Evolutionary conservation across 73 alveolate genomes (phyloP), one percentile per base, ranked within the genome.

Genomic region (Stentor coeruleus): DNA sequence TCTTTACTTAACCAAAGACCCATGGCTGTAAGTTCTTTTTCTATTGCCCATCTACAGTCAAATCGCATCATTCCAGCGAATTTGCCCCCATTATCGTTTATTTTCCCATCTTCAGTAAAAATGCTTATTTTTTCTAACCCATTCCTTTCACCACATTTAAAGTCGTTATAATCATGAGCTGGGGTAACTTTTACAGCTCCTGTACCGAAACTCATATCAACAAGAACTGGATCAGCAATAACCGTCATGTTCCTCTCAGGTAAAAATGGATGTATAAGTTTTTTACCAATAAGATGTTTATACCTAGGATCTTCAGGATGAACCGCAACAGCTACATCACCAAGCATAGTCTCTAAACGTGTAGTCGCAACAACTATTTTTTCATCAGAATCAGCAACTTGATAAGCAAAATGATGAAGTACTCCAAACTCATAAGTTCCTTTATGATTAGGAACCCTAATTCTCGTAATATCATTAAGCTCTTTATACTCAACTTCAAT

Each of bases 181-280:
- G 99, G 99, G 42, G 99, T 98, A 74, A 98, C 92, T 89, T 98
- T 98, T 81, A 98, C 99, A 6, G 99, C 99, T 38, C 99, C 99
- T 20, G 99, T 97, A 59, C 99, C 99, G 84, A 94, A 98, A 86
- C 89, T 81, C 98, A 93, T 97, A 88, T 97, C 99, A 59, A 97
- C 99, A 31, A 97, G 86, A 58, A 3, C 31, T 6, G 95, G 89
- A 86, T 93, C 99, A 30, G 97, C 98, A 38, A 92, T 85, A 30
- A 95, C 90, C 76, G 82, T 91, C 98, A 98, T 93, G 81, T 90
- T 81, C 85, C 99, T 96, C 74, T 97, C 97, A 33, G 96, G 94
- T 89, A 93, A 89, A 82, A 97, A 91, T 3, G 99, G 99, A 89
- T 97, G 99, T 40, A 96, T 85, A 38, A 97, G 95, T 40, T 95